These are phyloP conservation scores for Leccinum solheimii DNA, from an alignment of 1,284 basidiomycete genomes.

Conservation along the genomic window DNA sequence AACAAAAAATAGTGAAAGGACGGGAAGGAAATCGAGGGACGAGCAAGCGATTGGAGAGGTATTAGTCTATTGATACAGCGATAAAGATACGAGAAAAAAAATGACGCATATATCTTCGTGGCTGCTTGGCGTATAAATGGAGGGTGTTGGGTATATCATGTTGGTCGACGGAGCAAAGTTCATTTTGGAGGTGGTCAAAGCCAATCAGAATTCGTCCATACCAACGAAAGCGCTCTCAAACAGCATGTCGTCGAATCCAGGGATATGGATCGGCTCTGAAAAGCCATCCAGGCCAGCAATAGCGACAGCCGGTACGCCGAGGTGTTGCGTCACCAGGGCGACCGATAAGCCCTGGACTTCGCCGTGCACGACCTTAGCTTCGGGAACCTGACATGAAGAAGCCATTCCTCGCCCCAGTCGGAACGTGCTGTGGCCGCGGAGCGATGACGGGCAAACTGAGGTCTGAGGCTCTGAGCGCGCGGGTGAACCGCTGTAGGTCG, in stretches of 20 bases:
- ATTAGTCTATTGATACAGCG: constrained; percentile 14
- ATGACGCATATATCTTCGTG: background rate
- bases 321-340: constrained; percentile 9
- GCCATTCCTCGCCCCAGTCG: constrained; percentile 13
- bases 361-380: constrained; percentile 4
- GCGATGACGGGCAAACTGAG: constrained; percentile 37
- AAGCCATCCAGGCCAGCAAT: constrained; percentile 18
- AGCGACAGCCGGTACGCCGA: background rate
- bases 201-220: constrained; percentile 12
- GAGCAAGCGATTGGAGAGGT: background rate
- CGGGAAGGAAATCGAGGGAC: no score
- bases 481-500: constrained; percentile 49
- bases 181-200: background rate
- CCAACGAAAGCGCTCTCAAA: constrained; percentile 14
- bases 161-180: background rate
- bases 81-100: background rate
- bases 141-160: constrained; percentile 7
- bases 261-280: constrained; percentile 4
- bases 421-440: constrained; percentile 35
- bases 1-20: no score
- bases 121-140: background rate
- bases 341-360: constrained; percentile 4
- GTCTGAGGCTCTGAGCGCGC: constrained; percentile 35
- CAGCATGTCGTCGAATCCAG: constrained; percentile 26
- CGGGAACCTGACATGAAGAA: constrained; percentile 2